Evolutionary conservation across 441 rosid species (phyloP).

Genomic region (Brassica hybrid): DNA sequence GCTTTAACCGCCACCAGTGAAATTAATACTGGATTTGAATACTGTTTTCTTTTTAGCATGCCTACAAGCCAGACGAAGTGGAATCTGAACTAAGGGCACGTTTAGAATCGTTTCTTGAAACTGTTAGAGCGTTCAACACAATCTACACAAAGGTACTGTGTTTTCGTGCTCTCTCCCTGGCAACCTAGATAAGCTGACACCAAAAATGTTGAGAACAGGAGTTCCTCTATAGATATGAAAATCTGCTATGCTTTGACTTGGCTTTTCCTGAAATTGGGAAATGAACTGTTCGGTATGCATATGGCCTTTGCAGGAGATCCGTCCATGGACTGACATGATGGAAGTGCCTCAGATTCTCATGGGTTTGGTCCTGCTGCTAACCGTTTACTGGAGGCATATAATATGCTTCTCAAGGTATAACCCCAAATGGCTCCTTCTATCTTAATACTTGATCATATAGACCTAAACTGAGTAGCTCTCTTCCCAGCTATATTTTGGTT

Average conservation of each 20-base stretch:
- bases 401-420: slow-evolving; percentile 92
- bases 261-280: no score
- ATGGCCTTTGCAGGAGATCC: slow-evolving; percentile 68
- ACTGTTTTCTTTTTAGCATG: slow-evolving; percentile 55
- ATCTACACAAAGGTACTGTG: slow-evolving; percentile 83
- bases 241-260: no score
- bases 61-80: slow-evolving; percentile 95
- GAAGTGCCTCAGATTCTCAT: slow-evolving; percentile 97
- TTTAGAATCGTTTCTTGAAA: slow-evolving; percentile 89
- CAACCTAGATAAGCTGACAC: slow-evolving; percentile 10
- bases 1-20: no score
- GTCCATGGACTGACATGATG: slow-evolving; percentile 99
- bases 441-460: neutral
- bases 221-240: neutral
- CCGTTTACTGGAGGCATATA: slow-evolving; percentile 95
- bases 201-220: neutral
- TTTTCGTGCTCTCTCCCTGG: neutral
- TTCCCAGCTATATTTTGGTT: neutral
- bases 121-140: slow-evolving; percentile 91
- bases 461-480: neutral
- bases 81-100: slow-evolving; percentile 79
- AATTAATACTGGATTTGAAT: no score
- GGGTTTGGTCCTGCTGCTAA: slow-evolving; percentile 99
- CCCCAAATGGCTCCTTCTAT: neutral
- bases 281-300: neutral